phyloP scores from a whole-genome alignment of 306 rosid species.

The Bauhinia variegata region DNA sequence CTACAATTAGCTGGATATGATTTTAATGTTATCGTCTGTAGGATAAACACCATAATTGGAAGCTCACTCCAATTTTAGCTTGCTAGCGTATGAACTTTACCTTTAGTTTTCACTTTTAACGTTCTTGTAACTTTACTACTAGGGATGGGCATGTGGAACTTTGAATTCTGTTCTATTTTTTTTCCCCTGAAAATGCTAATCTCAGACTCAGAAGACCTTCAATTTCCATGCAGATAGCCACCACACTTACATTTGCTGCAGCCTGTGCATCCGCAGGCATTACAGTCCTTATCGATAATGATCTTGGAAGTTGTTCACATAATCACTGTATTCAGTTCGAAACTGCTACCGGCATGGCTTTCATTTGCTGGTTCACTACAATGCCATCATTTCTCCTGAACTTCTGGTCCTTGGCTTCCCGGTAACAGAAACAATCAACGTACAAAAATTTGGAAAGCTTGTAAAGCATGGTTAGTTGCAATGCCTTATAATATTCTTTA shows the following conservation, averaged over 20 bases:
- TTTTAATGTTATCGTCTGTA: background rate
- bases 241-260: conserved; percentile 86
- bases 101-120: background rate
- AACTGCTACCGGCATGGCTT: conserved; percentile 91
- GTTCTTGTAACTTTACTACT: background rate
- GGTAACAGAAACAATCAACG: conserved; percentile 36
- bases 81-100: background rate
- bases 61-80: background rate
- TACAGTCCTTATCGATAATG: conserved; percentile 89
- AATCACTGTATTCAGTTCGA: conserved; percentile 80
- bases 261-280: conserved; percentile 97
- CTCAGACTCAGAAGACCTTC: conserved; percentile 32
- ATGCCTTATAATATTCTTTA: background rate
- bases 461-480: conserved; percentile 14
- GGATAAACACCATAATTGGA: background rate
- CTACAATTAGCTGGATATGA: background rate
- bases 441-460: conserved; percentile 29
- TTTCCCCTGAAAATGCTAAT: conserved; percentile 21
- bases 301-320: conserved; percentile 59
- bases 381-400: conserved; percentile 82
- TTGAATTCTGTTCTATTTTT: conserved; percentile 11
- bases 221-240: conserved; percentile 63
- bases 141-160: conserved; percentile 5
- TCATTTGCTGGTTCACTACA: conserved; percentile 78
- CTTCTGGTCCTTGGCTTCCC: conserved; percentile 79